phyloP scores from a whole-genome alignment of 108 stramenopile species.

The Pseudonitzschia multiseries region DNA sequence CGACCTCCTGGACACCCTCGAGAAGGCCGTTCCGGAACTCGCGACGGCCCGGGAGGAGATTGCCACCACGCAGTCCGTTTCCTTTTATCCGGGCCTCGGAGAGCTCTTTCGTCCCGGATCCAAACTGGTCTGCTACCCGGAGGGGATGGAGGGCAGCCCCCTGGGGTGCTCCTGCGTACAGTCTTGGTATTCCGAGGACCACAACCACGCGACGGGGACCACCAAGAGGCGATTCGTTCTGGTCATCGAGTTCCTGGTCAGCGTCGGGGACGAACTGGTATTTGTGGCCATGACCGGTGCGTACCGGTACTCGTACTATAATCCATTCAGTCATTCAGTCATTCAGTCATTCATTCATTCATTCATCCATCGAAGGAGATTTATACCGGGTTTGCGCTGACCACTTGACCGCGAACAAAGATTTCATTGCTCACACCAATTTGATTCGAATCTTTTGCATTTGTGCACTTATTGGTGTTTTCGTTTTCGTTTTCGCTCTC shows the following conservation, averaged over 20 bases:
- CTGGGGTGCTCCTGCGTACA: conserved; percentile 63
- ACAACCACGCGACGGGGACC: conserved; percentile 61
- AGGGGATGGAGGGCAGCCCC: conserved; percentile 68
- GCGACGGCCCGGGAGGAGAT: conserved; percentile 52
- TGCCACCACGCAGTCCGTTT: conserved; percentile 46
- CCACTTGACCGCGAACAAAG: too few relatives aligned
- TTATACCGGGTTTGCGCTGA: too few relatives aligned
- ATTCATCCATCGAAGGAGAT: too few relatives aligned
- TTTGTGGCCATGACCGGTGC: conserved; percentile 47
- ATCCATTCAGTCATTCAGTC: too few relatives aligned
- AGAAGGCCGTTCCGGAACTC: conserved; percentile 43
- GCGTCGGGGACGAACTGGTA: conserved; percentile 61
- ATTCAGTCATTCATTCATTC: too few relatives aligned
- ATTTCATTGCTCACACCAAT: too few relatives aligned
- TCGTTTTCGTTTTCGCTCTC: background rate
- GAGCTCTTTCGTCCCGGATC: conserved; percentile 66
- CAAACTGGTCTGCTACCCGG: conserved; percentile 54
- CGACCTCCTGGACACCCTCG: conserved; percentile 47
- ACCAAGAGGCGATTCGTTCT: conserved; percentile 61
- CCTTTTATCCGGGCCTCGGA: conserved; percentile 65
- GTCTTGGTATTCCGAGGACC: conserved; percentile 66
- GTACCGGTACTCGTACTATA: background rate
- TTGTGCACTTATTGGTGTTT: background rate
- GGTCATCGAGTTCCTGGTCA: conserved; percentile 60
- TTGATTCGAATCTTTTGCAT: too few relatives aligned